Evolutionary conservation across 495 filamentous ascomycete species (phyloP).

Genomic region (Talaromyces thailandensis): DNA sequence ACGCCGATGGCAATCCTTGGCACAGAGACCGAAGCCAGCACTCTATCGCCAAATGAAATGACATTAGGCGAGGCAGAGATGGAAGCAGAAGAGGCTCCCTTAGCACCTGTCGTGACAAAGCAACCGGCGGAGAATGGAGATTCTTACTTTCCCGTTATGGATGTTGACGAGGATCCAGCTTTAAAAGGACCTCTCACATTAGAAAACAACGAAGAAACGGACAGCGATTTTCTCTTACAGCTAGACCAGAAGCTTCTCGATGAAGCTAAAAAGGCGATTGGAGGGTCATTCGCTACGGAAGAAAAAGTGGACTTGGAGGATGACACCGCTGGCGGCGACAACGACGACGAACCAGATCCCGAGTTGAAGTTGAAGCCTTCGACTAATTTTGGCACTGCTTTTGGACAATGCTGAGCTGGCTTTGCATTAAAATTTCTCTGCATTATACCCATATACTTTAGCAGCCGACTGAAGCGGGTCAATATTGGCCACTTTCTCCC

Average conservation of each 20-base stretch:
- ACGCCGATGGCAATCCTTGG: slow-evolving; percentile 40
- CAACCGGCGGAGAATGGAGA: slow-evolving; percentile 30
- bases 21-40: slow-evolving; percentile 20
- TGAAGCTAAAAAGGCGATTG: slow-evolving; percentile 25
- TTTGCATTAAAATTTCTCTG: slow-evolving; percentile 9
- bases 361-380: slow-evolving; percentile 48
- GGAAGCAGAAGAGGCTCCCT: slow-evolving; percentile 17
- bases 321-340: slow-evolving; percentile 18
- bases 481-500: neutral
- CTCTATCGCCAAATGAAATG: slow-evolving; percentile 19
- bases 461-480: neutral
- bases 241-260: slow-evolving; percentile 35
- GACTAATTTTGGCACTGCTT: slow-evolving; percentile 54
- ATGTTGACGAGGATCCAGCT: slow-evolving; percentile 31
- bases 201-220: slow-evolving; percentile 31
- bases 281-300: slow-evolving; percentile 10
- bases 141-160: slow-evolving; percentile 34
- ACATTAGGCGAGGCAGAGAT: neutral
- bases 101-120: slow-evolving; percentile 21
- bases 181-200: slow-evolving; percentile 36
- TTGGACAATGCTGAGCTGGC: slow-evolving; percentile 17
- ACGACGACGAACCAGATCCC: slow-evolving; percentile 42
- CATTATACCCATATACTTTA: slow-evolving; percentile 9
- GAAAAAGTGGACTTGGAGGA: slow-evolving; percentile 12
- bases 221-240: slow-evolving; percentile 30